phyloP scores from a whole-genome alignment of 192 early-diverging fungal species.

The Coemansia nantahalensis region DNA sequence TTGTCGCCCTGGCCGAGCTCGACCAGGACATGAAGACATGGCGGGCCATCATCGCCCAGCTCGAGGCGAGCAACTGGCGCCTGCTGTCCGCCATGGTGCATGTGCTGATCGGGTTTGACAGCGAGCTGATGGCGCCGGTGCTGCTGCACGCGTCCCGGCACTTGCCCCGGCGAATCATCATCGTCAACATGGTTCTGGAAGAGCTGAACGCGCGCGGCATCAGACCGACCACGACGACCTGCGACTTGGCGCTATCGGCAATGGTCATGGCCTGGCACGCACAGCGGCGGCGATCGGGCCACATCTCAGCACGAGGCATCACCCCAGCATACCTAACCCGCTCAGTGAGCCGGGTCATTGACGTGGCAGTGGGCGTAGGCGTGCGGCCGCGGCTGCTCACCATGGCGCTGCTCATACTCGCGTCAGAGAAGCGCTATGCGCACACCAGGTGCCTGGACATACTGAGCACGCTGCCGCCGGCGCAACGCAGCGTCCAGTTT shows the following conservation, averaged over 20 bases:
- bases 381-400: constrained; percentile 4
- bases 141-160: constrained; percentile 6
- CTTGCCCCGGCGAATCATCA: constrained; percentile 4
- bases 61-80: constrained; percentile 5
- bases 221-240: not conserved
- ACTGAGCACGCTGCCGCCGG: not conserved
- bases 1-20: constrained; percentile 2
- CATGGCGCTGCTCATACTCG: constrained; percentile 11
- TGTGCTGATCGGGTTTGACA: constrained; percentile 1
- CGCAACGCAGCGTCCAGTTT: not conserved
- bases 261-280: constrained; percentile 9
- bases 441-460: constrained; percentile 19
- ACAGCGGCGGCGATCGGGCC: no score
- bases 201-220: constrained; percentile 1
- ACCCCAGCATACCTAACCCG: constrained; percentile 1
- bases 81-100: constrained; percentile 11
- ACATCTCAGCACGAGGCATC: not conserved
- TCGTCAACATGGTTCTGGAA: constrained; percentile 16
- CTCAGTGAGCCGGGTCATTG: constrained; percentile 11
- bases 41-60: constrained; percentile 10
- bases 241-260: constrained; percentile 3
- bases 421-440: constrained; percentile 5
- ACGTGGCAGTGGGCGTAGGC: constrained; percentile 1
- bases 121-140: constrained; percentile 1
- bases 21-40: not conserved